Percentiles rank a stretch among this genome's conserved stretches.
Conservation (phyloP, 2,329 filamentous ascomycete genomes). For the Fusarium concolor region DNA sequence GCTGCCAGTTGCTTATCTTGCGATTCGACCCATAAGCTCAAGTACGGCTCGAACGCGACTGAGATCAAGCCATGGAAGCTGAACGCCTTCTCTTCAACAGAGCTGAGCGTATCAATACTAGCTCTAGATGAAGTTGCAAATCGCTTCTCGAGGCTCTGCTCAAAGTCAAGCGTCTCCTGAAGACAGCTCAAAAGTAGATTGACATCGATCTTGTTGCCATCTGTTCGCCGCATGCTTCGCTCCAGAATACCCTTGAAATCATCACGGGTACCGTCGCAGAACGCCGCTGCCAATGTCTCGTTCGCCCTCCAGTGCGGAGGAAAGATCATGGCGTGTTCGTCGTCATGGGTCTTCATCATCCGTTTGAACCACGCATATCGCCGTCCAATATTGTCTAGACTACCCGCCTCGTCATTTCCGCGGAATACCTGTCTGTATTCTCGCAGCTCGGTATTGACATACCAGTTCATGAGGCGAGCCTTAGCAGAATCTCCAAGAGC, state of each 20-base stretch:
- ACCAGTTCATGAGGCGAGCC: conserved; percentile 89
- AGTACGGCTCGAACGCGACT: conserved; percentile 95
- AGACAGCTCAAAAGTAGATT: conserved; percentile 88
- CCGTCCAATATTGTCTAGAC: conserved; percentile 93
- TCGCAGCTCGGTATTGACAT: conserved; percentile 94
- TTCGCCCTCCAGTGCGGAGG: conserved; percentile 89
- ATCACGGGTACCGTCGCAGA: conserved; percentile 94
- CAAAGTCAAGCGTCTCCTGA: conserved; percentile 96
- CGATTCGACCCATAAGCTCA: conserved; percentile 96
- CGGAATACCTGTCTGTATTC: conserved; percentile 97
- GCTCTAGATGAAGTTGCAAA: conserved; percentile 80
- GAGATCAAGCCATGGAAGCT: conserved; percentile 93
- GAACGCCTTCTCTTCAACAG: conserved; percentile 78
- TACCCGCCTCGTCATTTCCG: conserved; percentile 96
- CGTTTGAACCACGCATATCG: conserved; percentile 97
- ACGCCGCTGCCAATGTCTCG: conserved; percentile 88
- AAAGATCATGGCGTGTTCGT: conserved; percentile 90
- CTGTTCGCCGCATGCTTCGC: conserved; percentile 81
- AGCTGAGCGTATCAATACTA: conserved; percentile 91
- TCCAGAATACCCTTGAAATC: conserved; percentile 95
- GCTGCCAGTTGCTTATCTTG: conserved; percentile 88
- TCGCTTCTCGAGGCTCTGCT: conserved; percentile 87
- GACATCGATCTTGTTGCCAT: conserved; percentile 86
- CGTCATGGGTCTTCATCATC: conserved; percentile 94
- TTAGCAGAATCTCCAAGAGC: conserved; percentile 89